These are phyloP conservation scores for Phytophthora rubi DNA, from an alignment of 352 stramenopile species.

Conservation along the genomic window DNA sequence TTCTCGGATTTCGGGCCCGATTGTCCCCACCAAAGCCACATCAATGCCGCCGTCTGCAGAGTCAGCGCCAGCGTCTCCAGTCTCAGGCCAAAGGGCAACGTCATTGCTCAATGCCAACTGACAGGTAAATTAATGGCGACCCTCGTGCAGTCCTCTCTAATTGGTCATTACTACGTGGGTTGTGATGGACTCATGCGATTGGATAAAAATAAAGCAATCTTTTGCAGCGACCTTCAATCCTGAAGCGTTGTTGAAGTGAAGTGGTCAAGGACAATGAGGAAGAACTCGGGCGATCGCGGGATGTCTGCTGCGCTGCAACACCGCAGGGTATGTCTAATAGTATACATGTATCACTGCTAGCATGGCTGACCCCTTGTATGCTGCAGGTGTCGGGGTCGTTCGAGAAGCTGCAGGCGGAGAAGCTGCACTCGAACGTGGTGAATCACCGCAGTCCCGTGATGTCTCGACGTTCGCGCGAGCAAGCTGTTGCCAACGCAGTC, in stretches of 20 bases:
- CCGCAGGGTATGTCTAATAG: conserved; percentile 43
- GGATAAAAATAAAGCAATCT: conserved; percentile 13
- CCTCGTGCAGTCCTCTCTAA: conserved; percentile 16
- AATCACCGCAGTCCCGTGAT: conserved; percentile 31
- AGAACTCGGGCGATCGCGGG: conserved; percentile 41
- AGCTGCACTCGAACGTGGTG: conserved; percentile 42
- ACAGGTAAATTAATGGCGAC: conserved; percentile 21
- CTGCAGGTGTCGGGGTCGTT: conserved; percentile 49
- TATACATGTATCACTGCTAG: background rate
- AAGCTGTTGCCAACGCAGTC: background rate
- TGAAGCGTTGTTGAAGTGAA: conserved; percentile 23
- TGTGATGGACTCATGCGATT: conserved; percentile 19
- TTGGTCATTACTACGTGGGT: conserved; percentile 25
- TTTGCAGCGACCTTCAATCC: conserved; percentile 9
- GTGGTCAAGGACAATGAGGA: conserved; percentile 35
- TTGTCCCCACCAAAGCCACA: conserved; percentile 39
- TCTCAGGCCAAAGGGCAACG: conserved; percentile 17
- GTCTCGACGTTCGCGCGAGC: conserved; percentile 13
- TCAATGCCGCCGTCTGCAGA: conserved; percentile 37
- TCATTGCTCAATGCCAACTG: conserved; percentile 23
- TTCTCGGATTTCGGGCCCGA: conserved; percentile 1
- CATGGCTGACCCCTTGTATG: background rate
- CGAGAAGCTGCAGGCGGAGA: conserved; percentile 45
- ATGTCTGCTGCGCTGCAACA: conserved; percentile 66
- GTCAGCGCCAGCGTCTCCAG: conserved; percentile 39